A percentile compares a stretch with the other conserved stretches of the same genome.
phyloP scores from a whole-genome alignment of 495 filamentous ascomycete genomes.

The Aspergillus steynii region DNA sequence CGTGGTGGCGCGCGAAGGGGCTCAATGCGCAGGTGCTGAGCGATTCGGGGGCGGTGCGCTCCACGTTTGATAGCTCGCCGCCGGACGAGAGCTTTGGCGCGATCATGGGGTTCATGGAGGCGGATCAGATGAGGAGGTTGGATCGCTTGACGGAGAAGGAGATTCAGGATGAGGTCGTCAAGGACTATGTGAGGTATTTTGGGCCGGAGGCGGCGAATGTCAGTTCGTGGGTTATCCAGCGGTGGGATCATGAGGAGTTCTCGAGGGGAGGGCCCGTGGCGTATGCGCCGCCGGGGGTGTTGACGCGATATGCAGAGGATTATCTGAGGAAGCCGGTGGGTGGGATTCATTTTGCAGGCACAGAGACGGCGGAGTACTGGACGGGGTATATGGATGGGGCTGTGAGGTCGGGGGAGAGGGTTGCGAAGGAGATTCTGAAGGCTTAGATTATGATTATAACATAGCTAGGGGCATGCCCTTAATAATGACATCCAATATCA shows the following conservation, averaged over 20 bases:
- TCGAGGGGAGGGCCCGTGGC: constrained; percentile 20
- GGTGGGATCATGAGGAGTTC: constrained; percentile 25
- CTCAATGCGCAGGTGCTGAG: constrained; percentile 23
- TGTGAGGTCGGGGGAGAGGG: constrained; percentile 27
- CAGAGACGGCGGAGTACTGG: constrained; percentile 29
- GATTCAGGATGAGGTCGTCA: constrained; percentile 8
- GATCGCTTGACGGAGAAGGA: constrained; percentile 15
- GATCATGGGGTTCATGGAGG: constrained; percentile 29
- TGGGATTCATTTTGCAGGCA: constrained; percentile 32
- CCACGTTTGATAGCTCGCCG: constrained; percentile 26
- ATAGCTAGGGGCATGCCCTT: no score
- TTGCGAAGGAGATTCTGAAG: constrained; percentile 8
- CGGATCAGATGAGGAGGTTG: constrained; percentile 23
- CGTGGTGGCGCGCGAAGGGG: constrained; percentile 27
- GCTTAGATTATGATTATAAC: not conserved
- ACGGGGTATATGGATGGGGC: constrained; percentile 38
- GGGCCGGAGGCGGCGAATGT: constrained; percentile 16
- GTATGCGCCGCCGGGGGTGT: constrained; percentile 13
- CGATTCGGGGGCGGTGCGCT: constrained; percentile 17
- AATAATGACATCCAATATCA: no score
- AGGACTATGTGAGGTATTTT: constrained; percentile 20
- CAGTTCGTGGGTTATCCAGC: constrained; percentile 18
- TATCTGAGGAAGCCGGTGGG: constrained; percentile 18
- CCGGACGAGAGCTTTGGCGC: constrained; percentile 19
- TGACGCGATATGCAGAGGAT: constrained; percentile 13